phyloP scores from a whole-genome alignment of 495 filamentous ascomycete genomes.

The Hyaloscypha variabilis region DNA sequence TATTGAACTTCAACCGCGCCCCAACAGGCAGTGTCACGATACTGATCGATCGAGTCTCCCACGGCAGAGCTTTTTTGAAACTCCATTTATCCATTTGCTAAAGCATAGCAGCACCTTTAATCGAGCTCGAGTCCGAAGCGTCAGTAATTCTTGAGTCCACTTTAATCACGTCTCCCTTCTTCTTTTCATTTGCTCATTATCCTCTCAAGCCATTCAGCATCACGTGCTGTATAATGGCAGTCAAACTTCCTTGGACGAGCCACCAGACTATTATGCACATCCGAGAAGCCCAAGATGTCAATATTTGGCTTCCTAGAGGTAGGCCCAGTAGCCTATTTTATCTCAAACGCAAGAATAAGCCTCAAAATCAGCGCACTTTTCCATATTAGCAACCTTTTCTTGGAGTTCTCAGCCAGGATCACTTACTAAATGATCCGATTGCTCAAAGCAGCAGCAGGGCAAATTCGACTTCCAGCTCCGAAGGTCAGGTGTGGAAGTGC shows the following conservation, averaged over 20 bases:
- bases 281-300: conserved; percentile 12
- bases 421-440: conserved; percentile 19
- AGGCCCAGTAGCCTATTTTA: background rate
- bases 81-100: no score
- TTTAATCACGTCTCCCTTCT: no score
- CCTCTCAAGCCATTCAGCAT: conserved; percentile 11
- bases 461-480: conserved; percentile 11
- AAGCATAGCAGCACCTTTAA: no score
- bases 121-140: no score
- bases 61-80: no score
- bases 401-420: background rate
- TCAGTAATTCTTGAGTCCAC: no score
- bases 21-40: no score
- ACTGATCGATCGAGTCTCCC: no score
- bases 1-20: no score
- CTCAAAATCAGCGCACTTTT: conserved; percentile 10
- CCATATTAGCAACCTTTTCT: background rate
- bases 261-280: conserved; percentile 9
- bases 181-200: background rate
- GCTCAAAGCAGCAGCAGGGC: conserved; percentile 9
- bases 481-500: conserved; percentile 7
- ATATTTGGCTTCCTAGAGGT: conserved; percentile 5
- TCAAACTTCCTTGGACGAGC: conserved; percentile 2
- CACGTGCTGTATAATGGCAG: conserved; percentile 4
- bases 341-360: conserved; percentile 9